Percentiles rank a stretch among this genome's conserved stretches.
Conservation (phyloP, 1,284 basidiomycete species). For the Ustilago tritici region DNA sequence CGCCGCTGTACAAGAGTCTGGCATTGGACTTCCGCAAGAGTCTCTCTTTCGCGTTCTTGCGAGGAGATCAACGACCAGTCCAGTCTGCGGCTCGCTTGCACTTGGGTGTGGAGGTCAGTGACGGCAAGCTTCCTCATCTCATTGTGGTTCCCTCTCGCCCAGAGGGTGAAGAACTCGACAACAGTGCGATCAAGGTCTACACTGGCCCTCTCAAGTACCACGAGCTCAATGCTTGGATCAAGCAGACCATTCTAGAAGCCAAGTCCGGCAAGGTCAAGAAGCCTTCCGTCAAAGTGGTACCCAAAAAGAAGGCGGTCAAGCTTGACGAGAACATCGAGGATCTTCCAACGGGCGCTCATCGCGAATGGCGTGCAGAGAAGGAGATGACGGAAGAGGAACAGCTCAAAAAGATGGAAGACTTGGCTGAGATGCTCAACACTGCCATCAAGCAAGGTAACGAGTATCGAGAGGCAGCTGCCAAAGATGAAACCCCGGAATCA, state of each 20-base stretch:
- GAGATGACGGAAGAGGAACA: constrained; percentile 41
- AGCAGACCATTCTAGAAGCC: constrained; percentile 51
- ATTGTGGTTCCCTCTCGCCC: constrained; percentile 49
- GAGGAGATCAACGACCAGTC: constrained; percentile 56
- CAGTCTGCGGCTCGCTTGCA: constrained; percentile 48
- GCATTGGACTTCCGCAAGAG: constrained; percentile 65
- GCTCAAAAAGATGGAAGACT: constrained; percentile 47
- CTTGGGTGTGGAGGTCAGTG: constrained; percentile 55
- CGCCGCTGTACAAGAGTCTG: constrained; percentile 65
- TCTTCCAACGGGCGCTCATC: constrained; percentile 30
- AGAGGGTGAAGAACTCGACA: constrained; percentile 35
- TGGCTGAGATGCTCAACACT: constrained; percentile 48
- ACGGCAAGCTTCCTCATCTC: constrained; percentile 57
- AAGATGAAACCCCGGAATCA: not conserved
- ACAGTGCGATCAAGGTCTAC: constrained; percentile 53
- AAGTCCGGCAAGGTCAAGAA: constrained; percentile 48
- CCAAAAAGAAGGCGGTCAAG: constrained; percentile 42
- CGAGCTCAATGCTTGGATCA: constrained; percentile 61
- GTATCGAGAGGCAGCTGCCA: constrained; percentile 11
- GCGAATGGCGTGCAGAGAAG: constrained; percentile 48
- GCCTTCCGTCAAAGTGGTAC: constrained; percentile 19
- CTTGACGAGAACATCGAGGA: constrained; percentile 31
- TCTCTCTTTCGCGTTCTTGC: constrained; percentile 60
- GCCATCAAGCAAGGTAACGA: constrained; percentile 42
- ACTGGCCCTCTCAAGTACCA: constrained; percentile 61